A percentile compares a stretch with the other conserved stretches of the same genome.
Evolutionary conservation across 139 green algal species (phyloP).

Genomic region (Astrephomene gubernaculifera): DNA sequence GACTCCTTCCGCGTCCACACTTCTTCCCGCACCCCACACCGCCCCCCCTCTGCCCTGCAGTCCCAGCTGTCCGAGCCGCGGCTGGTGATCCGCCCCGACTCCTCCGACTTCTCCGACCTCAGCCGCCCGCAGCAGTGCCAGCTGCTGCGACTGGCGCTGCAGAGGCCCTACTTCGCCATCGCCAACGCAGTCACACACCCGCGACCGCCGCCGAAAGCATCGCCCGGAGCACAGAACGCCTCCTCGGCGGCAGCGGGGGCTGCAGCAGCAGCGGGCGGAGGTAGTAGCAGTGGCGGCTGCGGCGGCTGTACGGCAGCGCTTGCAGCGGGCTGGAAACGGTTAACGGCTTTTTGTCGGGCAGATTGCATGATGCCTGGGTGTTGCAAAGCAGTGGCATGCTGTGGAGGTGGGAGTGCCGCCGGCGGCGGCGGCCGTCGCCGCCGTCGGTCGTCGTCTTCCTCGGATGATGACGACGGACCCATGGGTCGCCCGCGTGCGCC

Average conservation of each 20-base stretch:
- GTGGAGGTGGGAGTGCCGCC: too few relatives aligned
- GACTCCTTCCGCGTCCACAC: too few relatives aligned
- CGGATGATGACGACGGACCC: neutral
- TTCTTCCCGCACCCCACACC: too few relatives aligned
- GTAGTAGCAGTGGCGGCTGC: neutral
- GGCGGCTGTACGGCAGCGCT: neutral
- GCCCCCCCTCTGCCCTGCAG: too few relatives aligned
- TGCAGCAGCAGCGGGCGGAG: neutral
- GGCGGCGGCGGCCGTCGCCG: neutral
- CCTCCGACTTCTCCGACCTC: conserved; percentile 21
- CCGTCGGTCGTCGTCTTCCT: neutral
- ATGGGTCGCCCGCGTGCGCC: neutral
- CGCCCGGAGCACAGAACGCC: too few relatives aligned
- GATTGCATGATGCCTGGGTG: too few relatives aligned
- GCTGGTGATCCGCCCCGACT: conserved; percentile 20
- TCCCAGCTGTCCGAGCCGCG: neutral
- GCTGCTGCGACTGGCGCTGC: conserved; percentile 17
- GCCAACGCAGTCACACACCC: conserved; percentile 32
- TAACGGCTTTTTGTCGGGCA: neutral
- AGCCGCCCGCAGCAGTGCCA: conserved; percentile 36
- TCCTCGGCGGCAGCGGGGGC: neutral
- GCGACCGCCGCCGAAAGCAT: conserved; percentile 14
- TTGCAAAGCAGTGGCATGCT: too few relatives aligned
- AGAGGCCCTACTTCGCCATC: conserved; percentile 23
- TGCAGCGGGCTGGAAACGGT: neutral